Evolutionary conservation across 352 stramenopile genomes (phyloP), one percentile per base, ranked within the genome.

Genomic region (Nothophytophthora sp.): DNA sequence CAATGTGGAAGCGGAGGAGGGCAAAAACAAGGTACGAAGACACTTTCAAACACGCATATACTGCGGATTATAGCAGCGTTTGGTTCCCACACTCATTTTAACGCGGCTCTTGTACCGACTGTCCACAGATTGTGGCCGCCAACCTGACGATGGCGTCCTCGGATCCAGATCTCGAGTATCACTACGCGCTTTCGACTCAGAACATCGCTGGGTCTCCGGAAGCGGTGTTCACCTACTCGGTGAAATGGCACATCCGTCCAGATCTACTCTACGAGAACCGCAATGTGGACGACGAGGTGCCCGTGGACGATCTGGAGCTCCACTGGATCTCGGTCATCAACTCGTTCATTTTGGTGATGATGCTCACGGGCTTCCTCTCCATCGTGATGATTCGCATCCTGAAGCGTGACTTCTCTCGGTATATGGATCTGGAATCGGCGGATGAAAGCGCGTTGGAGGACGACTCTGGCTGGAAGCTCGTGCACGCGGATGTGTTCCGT

Each of bases 271-370:
- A 91, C 60, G 95, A 96, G 43, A 75, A 97, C 48, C 82, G 96
- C 37, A 96, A 97, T 60, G 51, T 88, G 62, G 34, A 60, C 23
- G 77, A 92, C 83, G 70, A 76, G 28, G 52, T 63, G 12, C 55
- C 71, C 37, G 41, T 68, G 25, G 74, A 89, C 49, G 76, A 90
- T 50, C 60, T 91, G 22, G 78, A 96, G 71, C 97, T 99, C 54
- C 96, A 99, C 73, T 99, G 97, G 96, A 88, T 99, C 36, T 98
- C 90, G 15, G 98, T 99, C 64, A 98, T 99, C 73, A 99, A 99
- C 66, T 98, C 93, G 52, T 98, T 98, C 56, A 95, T 99, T 24
- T 74, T 99, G 30, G 96, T 99, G 8, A 85, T 99, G 57, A 87
- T 99, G 45, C 81, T 99, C n/a, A 97, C 91, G 11, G 88, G 84